Percentiles rank a stretch among this genome's conserved stretches.
These are phyloP conservation scores for Nyctanthes arbortristis DNA, from an alignment of 257 asterid species.

Conservation along the genomic window DNA sequence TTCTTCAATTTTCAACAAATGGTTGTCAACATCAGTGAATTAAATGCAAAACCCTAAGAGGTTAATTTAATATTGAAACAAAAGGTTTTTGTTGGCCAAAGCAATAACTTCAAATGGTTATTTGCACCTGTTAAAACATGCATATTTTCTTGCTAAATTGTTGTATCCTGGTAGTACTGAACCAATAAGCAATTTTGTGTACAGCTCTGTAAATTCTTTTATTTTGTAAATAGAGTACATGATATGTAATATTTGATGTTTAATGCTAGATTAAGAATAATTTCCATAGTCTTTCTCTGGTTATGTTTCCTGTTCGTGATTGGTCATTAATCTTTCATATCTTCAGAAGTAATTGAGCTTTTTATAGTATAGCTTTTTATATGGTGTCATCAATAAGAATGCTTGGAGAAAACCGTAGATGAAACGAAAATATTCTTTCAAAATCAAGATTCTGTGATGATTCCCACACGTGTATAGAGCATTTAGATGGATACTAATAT, in stretches of 20 bases:
- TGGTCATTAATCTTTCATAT: background rate
- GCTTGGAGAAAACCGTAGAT: background rate
- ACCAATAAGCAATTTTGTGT: background rate
- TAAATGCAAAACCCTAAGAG: background rate
- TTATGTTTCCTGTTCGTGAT: background rate
- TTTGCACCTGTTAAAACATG: background rate
- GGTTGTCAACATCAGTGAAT: background rate
- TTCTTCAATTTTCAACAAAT: background rate
- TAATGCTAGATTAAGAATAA: background rate
- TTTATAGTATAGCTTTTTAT: too few relatives aligned
- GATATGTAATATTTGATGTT: conserved; percentile 1
- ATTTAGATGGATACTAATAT: background rate
- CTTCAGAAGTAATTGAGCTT: background rate
- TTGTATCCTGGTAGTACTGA: background rate
- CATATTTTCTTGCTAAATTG: background rate
- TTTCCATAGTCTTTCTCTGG: background rate
- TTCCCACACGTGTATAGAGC: background rate
- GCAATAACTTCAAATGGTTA: background rate
- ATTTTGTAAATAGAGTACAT: background rate
- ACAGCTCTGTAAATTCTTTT: background rate
- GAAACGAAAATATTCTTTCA: background rate
- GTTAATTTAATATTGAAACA: conserved; percentile 1
- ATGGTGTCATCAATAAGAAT: background rate
- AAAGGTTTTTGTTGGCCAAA: conserved; percentile 9
- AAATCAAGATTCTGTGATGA: background rate